Evolutionary conservation across 306 rosid genomes (phyloP).

Genomic region (Corylus americana): DNA sequence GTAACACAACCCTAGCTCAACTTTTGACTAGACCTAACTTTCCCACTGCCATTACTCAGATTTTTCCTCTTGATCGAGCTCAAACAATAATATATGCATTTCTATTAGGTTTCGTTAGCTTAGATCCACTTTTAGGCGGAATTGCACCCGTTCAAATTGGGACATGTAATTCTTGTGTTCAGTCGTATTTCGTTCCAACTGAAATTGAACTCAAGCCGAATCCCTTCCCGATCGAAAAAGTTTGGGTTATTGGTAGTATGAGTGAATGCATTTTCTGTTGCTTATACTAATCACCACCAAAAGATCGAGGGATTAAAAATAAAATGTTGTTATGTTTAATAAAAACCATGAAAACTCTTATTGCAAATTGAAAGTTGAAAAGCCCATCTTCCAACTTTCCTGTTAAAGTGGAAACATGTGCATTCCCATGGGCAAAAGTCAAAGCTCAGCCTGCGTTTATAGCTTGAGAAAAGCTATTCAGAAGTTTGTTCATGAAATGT

Average conservation of each 20-base stretch:
- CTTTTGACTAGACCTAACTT: background rate
- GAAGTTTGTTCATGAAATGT: background rate
- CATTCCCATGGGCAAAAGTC: background rate
- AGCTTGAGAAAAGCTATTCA: background rate
- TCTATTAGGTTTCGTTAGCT: too few species aligned
- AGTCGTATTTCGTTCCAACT: too few species aligned
- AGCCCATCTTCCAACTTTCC: background rate
- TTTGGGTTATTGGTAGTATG: too few species aligned
- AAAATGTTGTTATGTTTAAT: background rate
- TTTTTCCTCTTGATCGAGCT: background rate
- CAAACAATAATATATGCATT: background rate
- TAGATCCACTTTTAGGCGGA: too few species aligned
- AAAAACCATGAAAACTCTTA: background rate
- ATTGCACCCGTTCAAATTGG: too few species aligned
- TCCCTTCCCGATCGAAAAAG: too few species aligned
- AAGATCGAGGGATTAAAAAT: background rate
- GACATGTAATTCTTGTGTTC: too few species aligned
- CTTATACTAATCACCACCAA: too few species aligned
- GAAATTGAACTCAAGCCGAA: too few species aligned
- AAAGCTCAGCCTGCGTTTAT: background rate
- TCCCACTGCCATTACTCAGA: background rate
- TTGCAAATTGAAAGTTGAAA: background rate
- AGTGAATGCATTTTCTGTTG: too few species aligned
- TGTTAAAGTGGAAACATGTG: background rate
- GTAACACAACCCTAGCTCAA: background rate